Conservation (phyloP, 306 rosid species). For the Acacia crassicarpa region DNA sequence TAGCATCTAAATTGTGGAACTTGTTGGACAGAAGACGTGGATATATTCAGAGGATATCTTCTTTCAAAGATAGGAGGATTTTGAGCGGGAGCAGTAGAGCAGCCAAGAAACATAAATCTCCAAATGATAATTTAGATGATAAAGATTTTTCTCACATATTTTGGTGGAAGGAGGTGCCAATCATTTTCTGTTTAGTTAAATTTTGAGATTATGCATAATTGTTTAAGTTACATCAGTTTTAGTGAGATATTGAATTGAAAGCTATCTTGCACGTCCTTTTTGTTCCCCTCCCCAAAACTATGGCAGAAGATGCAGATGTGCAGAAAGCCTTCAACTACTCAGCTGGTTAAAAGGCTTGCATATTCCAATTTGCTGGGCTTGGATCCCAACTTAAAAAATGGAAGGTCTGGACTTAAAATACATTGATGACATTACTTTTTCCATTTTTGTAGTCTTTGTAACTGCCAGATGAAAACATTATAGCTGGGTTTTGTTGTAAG, state of each 20-base stretch:
- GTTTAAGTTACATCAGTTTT: conserved; percentile 22
- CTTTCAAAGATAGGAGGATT: conserved; percentile 50
- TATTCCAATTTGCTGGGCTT: conserved; percentile 90
- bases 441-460: conserved; percentile 10
- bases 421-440: conserved; percentile 15
- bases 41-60: conserved; percentile 34
- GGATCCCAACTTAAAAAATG: conserved; percentile 68
- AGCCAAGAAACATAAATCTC: conserved; percentile 51
- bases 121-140: conserved; percentile 52
- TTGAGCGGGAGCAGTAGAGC: conserved; percentile 51
- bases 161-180: conserved; percentile 91
- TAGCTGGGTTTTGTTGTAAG: not conserved
- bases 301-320: conserved; percentile 71
- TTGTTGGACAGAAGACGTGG: conserved; percentile 37
- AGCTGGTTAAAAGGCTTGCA: conserved; percentile 69
- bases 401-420: conserved; percentile 61
- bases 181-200: not conserved
- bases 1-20: conserved; percentile 29
- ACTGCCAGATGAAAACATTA: conserved; percentile 1
- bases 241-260: conserved; percentile 15
- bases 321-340: conserved; percentile 73
- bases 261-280: conserved; percentile 17
- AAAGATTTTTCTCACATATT: conserved; percentile 69
- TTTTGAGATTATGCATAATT: conserved; percentile 8
- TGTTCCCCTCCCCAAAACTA: conserved; percentile 23